Conservation (phyloP, 1,284 basidiomycete genomes). For the Amylostereum chailletii region DNA sequence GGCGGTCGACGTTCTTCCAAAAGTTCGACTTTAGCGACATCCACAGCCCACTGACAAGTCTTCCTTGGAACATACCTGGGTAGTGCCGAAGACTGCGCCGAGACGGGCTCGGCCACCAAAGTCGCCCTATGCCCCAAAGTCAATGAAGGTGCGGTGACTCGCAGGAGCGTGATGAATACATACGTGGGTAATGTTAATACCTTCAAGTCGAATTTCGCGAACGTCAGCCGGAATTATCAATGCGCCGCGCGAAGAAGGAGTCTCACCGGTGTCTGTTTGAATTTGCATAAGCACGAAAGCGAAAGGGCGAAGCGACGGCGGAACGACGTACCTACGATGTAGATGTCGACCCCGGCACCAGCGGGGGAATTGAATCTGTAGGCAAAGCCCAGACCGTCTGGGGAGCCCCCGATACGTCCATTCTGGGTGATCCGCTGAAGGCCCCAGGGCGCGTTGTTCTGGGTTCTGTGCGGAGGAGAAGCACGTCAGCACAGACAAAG, state of each 20-base stretch:
- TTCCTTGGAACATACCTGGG: no score
- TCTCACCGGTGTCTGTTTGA: no score
- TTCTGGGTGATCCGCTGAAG: slow-evolving; percentile 22
- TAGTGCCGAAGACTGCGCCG: slow-evolving; percentile 41
- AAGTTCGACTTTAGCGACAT: no score
- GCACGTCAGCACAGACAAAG: no score
- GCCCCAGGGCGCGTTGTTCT: slow-evolving; percentile 27
- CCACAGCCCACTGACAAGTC: no score
- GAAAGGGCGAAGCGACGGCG: no score
- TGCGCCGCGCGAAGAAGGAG: no score
- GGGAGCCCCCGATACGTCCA: slow-evolving; percentile 6
- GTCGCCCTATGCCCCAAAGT: slow-evolving; percentile 26
- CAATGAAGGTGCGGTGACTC: background rate
- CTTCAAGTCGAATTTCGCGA: background rate
- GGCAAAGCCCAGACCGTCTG: slow-evolving; percentile 13
- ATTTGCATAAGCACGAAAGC: no score
- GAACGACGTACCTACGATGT: slow-evolving; percentile 19
- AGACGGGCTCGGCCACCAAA: slow-evolving; percentile 65
- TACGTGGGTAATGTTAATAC: slow-evolving; percentile 8
- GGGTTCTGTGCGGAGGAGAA: slow-evolving; percentile 4
- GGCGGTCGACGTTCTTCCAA: background rate
- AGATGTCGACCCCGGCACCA: slow-evolving; percentile 25
- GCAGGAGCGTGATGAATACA: slow-evolving; percentile 8
- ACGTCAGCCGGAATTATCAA: no score
- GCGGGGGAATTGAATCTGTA: slow-evolving; percentile 24